Conservation (phyloP, 148 eudicot species). For the Oxyria digyna region DNA sequence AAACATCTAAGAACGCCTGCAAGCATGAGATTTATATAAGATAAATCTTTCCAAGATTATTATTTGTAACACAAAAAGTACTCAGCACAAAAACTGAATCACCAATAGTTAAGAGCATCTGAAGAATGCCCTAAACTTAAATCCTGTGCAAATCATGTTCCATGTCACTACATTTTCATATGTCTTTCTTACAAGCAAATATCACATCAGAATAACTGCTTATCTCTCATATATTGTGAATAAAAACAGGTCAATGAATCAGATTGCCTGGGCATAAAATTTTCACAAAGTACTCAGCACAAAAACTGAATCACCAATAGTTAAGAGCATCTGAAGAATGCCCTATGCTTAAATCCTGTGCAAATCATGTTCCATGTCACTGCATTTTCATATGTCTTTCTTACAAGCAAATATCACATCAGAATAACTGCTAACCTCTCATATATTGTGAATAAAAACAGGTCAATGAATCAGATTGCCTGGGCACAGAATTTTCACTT, state of each 20-base stretch:
- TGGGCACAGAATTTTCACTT: not conserved
- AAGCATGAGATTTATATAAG: conserved; percentile 7
- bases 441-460: not conserved
- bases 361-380: not conserved
- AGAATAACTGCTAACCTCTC: not conserved
- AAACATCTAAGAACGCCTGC: conserved; percentile 57
- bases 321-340: not conserved
- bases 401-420: not conserved
- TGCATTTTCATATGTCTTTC: not conserved
- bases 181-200: not conserved
- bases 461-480: not conserved
- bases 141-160: not conserved
- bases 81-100: not conserved
- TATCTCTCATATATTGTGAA: not conserved
- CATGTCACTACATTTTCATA: not conserved
- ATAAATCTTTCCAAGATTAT: not conserved
- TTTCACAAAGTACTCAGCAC: not conserved
- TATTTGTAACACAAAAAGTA: not conserved
- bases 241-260: not conserved
- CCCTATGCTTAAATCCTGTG: not conserved
- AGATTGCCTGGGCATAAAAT: not conserved
- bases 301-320: too few species aligned
- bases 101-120: not conserved
- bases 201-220: not conserved
- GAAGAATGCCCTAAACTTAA: not conserved